Evolutionary conservation across 2,329 filamentous ascomycete genomes (phyloP), one percentile per base, ranked within the genome.

Genomic region (Dothistroma septosporum): DNA sequence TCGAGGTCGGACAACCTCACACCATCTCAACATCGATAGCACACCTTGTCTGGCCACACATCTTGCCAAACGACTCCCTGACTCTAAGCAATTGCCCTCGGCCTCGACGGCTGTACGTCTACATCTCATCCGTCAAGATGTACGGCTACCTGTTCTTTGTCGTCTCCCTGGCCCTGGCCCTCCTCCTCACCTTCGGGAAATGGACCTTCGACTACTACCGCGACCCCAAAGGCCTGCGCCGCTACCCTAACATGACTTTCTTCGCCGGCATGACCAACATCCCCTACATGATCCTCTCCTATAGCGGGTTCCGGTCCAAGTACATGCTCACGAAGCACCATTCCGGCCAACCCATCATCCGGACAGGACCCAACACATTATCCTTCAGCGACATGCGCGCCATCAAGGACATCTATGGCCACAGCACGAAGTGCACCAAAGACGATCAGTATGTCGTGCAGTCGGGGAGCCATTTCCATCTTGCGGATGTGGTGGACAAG

Each of bases 211-310:
- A 71, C 11, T 81, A 81, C 65, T 74, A 79, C 62, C 69, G 70
- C 19, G 79, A 81, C 60, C 67, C 73, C 0, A 80, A 80, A 74
- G 78, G 79, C 8, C 74, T 83, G 1, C 76, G 81, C 8, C 77
- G 75, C 66, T 82, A 79, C 53, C 78, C 79, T 7, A 77, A 76
- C 61, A 70, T 82, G 57, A 73, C 72, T 19, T 63, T 71, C 4
- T 72, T 81, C 14, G 77, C 79, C 0, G 79, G 78, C 12, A 73
- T 82, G 35, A 77, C 77, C 6, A 76, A 78, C 53, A 62, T 81
- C 0, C 73, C 77, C 0, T 81, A 78, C 68, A 77, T 79, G 69
- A 64, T 76, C 8, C 68, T 79, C 37, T 75, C 79, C 3, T 72
- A 75, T 12, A 66, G 70, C 16, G 77, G 75, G 0, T 77, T 77